A percentile compares a stretch with the other conserved stretches of the same genome.
Conservation (phyloP, 2,329 filamentous ascomycete genomes). For the Aureobasidium mangrovei region DNA sequence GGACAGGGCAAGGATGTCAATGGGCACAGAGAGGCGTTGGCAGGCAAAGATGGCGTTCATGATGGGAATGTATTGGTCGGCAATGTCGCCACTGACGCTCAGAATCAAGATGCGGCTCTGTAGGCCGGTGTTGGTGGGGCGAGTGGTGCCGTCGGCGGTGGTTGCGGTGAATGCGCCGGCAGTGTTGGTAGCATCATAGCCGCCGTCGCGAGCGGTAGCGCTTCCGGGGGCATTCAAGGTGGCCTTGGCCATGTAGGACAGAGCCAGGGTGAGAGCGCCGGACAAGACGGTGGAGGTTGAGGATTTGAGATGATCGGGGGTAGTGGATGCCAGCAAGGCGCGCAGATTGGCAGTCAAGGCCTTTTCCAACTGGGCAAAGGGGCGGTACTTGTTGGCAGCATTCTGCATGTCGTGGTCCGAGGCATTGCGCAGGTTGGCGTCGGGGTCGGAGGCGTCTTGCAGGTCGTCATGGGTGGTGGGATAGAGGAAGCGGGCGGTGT, state of each 20-base stretch:
- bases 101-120: constrained; percentile 81
- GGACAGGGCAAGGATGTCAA: constrained; percentile 82
- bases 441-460: neutral
- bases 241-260: constrained; percentile 83
- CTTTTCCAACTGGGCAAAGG: constrained; percentile 79
- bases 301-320: constrained; percentile 51
- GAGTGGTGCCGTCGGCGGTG: constrained; percentile 30
- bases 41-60: constrained; percentile 99
- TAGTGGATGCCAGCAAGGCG: constrained; percentile 62
- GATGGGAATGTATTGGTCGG: constrained; percentile 88
- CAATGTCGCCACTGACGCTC: constrained; percentile 79
- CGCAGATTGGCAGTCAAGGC: constrained; percentile 67
- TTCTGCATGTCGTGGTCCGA: constrained; percentile 22
- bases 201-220: constrained; percentile 25
- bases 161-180: constrained; percentile 50
- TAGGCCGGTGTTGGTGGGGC: constrained; percentile 40
- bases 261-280: constrained; percentile 79
- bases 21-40: constrained; percentile 75
- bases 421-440: neutral
- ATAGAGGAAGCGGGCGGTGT: constrained; percentile 84
- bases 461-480: constrained; percentile 41
- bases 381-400: constrained; percentile 79
- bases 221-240: constrained; percentile 32
- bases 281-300: constrained; percentile 79
- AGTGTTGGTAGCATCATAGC: constrained; percentile 40